Evolutionary conservation across 345 rosid species (phyloP), one percentile per base, ranked within the genome.

Genomic region (Euphorbia lathyris): DNA sequence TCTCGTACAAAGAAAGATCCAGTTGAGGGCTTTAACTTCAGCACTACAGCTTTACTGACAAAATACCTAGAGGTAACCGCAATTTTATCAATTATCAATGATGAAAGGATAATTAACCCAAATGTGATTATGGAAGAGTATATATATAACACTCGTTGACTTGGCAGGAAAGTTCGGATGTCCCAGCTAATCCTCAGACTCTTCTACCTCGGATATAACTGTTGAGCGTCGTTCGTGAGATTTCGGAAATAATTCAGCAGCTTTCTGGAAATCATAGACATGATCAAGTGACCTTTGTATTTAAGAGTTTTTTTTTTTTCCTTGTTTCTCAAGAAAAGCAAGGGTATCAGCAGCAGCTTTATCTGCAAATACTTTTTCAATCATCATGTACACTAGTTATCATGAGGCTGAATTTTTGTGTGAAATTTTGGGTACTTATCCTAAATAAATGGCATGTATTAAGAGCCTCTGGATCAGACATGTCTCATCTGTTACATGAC

Each of bases 11-110:
- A 88, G 83, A 80, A 86, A 76, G 83, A 83, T 55, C 77, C 88
- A 0, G 74, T 79, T 3, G 79, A 90, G 76, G 99, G 99, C 80
- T 92, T 95, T 74, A 95, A 95, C 74, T 82, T 75, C 83, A 92
- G 99, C 76, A 95, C 99, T 36, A 78, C 87, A 7, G 74, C 89
- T 34, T 67, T 95, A 82, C 61, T 95, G 70, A 83, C 84, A 56
- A 90, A 80, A 73, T 95, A 87, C 77, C 85, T 92, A 43, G 69
- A 91, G 97, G 98, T 93, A 86, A 57, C 25, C 42, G 0, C n/a
- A 34, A 30, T 17, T 47, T 52, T 52, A 20, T 45, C 45, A 9
- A 40, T 43, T 40, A 23, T 10, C 51, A 0, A 51, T n/a, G 8
- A 69, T 22, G 52, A 38, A 26, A 53, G 45, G 42, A 36, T 60